phyloP scores from a whole-genome alignment of 2,329 filamentous ascomycete species.

The Xylaria sp. region DNA sequence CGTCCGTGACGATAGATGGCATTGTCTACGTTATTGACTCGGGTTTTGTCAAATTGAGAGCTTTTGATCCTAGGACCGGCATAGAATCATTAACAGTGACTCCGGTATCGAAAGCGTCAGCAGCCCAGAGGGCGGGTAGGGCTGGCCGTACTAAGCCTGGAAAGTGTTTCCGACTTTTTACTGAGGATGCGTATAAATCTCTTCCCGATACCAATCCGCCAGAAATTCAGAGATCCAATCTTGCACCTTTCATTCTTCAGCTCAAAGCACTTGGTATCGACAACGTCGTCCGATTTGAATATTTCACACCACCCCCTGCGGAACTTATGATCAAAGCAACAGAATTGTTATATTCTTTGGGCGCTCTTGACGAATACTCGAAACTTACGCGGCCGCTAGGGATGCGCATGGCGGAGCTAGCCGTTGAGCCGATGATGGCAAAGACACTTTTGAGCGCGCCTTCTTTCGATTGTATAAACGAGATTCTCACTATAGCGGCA shows the following conservation, averaged over 20 bases:
- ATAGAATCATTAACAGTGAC: conserved; percentile 89
- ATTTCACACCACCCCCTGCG: conserved; percentile 85
- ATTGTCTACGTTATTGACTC: conserved; percentile 92
- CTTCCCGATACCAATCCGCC: conserved; percentile 81
- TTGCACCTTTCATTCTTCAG: conserved; percentile 88
- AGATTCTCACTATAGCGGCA: conserved; percentile 90
- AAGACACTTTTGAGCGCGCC: conserved; percentile 83
- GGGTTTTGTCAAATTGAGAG: conserved; percentile 89
- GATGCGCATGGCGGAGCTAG: conserved; percentile 89
- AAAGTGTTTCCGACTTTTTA: conserved; percentile 95
- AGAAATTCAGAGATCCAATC: conserved; percentile 91
- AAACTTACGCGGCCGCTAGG: conserved; percentile 92
- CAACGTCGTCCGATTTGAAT: conserved; percentile 91
- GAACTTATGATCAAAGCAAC: conserved; percentile 87
- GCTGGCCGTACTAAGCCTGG: conserved; percentile 89
- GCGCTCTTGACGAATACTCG: conserved; percentile 88
- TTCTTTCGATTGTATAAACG: conserved; percentile 80
- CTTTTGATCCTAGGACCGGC: conserved; percentile 84
- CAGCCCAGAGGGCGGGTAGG: conserved; percentile 89
- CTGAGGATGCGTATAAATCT: conserved; percentile 74
- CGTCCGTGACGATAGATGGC: conserved; percentile 92
- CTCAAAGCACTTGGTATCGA: conserved; percentile 96
- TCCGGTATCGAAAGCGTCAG: conserved; percentile 88
- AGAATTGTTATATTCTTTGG: conserved; percentile 87
- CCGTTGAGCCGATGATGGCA: conserved; percentile 95